Percentiles rank a stretch among this genome's conserved stretches.
Conservation (phyloP, 140 eudicot genomes). For the Erigeron philadelphicus region DNA sequence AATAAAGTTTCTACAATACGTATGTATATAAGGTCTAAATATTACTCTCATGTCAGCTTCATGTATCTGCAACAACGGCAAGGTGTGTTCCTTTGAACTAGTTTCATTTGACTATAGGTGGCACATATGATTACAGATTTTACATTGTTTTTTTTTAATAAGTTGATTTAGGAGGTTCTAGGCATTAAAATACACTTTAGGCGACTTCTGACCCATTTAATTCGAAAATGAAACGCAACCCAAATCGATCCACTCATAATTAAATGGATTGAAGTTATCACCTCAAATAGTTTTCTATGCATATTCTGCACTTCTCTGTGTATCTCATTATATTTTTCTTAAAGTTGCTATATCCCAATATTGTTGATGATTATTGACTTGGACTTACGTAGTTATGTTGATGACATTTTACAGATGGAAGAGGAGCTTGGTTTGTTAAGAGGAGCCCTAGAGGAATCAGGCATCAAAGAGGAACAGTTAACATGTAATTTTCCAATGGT, state of each 20-base stretch:
- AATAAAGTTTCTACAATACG: not conserved
- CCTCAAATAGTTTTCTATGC: not conserved
- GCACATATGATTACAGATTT: too few relatives aligned
- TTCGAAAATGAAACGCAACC: not conserved
- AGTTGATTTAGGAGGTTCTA: not conserved
- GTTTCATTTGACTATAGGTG: not conserved
- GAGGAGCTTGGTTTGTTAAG: conserved; percentile 59
- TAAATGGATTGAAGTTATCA: not conserved
- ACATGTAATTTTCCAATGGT: conserved; percentile 43
- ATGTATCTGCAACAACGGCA: not conserved
- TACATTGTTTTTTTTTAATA: too few relatives aligned
- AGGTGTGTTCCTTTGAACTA: not conserved
- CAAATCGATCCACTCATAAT: not conserved
- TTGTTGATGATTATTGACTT: not conserved
- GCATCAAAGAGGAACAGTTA: conserved; percentile 41
- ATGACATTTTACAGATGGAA: conserved; percentile 51
- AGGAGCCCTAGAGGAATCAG: conserved; percentile 45
- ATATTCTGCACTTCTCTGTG: not conserved
- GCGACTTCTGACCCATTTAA: not conserved
- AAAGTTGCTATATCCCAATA: not conserved
- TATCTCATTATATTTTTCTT: not conserved
- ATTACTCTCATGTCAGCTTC: not conserved
- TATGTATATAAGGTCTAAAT: not conserved
- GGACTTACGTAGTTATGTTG: not conserved
- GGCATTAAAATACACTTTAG: too few relatives aligned